Conservation (phyloP, 768 basidiomycete species). For the Astraeus odoratus region DNA sequence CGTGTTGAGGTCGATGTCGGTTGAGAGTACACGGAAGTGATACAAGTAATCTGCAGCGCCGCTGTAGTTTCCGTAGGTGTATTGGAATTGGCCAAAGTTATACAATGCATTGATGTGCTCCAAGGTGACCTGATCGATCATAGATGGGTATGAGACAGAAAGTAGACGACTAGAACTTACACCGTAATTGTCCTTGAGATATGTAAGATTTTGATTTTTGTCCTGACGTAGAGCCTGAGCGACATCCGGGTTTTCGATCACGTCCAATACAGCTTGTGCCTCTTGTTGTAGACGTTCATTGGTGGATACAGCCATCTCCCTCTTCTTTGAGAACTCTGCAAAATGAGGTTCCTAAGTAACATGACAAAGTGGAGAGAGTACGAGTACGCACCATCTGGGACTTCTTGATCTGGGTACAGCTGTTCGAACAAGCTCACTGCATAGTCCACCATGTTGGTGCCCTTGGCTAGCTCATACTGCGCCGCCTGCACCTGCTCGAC, state of each 20-base stretch:
- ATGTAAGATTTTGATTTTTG: constrained; percentile 92
- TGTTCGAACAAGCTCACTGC: constrained; percentile 74
- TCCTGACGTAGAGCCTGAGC: constrained; percentile 92
- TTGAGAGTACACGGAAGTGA: constrained; percentile 97
- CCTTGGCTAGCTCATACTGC: constrained; percentile 96
- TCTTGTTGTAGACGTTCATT: constrained; percentile 83
- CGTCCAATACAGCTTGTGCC: constrained; percentile 88
- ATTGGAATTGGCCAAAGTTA: constrained; percentile 98
- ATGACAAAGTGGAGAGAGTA: neutral
- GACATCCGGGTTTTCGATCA: constrained; percentile 95
- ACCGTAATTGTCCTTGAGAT: constrained; percentile 87
- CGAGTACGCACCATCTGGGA: constrained; percentile 53
- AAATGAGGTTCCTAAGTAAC: neutral
- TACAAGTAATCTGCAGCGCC: constrained; percentile 97
- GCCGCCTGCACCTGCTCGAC: constrained; percentile 76
- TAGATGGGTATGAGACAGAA: neutral
- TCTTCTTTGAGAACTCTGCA: constrained; percentile 78
- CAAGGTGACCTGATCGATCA: constrained; percentile 63
- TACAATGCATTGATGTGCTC: constrained; percentile 95
- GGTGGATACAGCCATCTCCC: constrained; percentile 74
- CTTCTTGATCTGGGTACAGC: constrained; percentile 63
- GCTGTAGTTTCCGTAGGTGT: constrained; percentile 96
- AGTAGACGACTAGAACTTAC: constrained; percentile 38
- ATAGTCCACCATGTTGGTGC: constrained; percentile 98
- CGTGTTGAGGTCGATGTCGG: constrained; percentile 85